Conservation (phyloP, 1,139 yeast genomes). For the Kodamaea ohmeri region DNA sequence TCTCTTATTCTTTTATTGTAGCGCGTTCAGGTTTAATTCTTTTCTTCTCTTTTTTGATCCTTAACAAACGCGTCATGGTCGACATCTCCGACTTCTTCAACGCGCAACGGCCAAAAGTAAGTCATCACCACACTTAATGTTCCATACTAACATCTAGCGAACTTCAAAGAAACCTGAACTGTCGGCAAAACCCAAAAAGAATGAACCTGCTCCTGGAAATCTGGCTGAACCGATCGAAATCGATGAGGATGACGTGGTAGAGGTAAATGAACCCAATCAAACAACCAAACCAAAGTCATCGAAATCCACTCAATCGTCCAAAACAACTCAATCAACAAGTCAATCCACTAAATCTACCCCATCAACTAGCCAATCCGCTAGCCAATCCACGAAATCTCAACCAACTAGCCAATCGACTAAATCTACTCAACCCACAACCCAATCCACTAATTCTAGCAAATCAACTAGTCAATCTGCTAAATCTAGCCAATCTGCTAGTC, state of each 20-base stretch:
- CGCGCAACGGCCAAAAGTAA: constrained; percentile 6
- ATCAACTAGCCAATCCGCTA: too few species aligned
- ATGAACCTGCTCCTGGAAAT: not conserved
- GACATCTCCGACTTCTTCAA: constrained; percentile 33
- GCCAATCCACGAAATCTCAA: constrained; percentile 6
- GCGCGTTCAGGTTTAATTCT: too few species aligned
- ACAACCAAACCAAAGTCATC: too few species aligned
- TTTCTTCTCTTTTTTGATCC: not conserved
- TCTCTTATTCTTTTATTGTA: too few species aligned
- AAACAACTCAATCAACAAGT: too few species aligned
- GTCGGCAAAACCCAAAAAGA: constrained; percentile 2
- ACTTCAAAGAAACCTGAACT: not conserved
- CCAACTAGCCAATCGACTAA: constrained; percentile 10
- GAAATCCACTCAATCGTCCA: too few species aligned
- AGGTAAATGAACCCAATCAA: too few species aligned
- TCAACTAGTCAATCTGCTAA: too few species aligned
- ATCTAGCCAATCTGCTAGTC: constrained; percentile 5
- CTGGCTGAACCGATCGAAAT: constrained; percentile 11
- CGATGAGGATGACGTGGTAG: constrained; percentile 11
- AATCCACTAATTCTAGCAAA: too few species aligned
- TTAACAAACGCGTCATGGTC: constrained; percentile 27
- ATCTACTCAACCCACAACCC: constrained; percentile 7
- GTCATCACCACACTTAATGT: constrained; percentile 2
- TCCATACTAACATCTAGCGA: constrained; percentile 10
- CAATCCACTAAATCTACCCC: too few species aligned